Evolutionary conservation across 495 filamentous ascomycete species (phyloP), one percentile per base, ranked within the genome.

Genomic region (Bathelium albidoporum): DNA sequence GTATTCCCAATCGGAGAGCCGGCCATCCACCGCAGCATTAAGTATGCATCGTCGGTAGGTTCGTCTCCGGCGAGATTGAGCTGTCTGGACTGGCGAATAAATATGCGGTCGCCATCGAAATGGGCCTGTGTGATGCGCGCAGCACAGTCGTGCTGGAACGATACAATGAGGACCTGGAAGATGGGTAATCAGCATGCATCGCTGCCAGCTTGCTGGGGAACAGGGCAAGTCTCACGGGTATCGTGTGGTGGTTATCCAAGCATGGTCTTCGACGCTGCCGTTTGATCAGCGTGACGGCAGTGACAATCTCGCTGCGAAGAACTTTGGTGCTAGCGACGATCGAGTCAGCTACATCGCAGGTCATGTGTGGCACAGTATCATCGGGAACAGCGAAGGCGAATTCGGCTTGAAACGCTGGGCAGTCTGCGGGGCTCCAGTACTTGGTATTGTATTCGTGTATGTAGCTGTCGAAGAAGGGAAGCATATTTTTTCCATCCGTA

Each of bases 91-190:
- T 49, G 44, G 44, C 44, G 44, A 20, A 49, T 49, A 20, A 49
- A 49, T 10, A 49, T 20, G 44, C 18, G 44, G 44, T 49, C 22
- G 44, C 44, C 44, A n/a, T 49, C 9, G 44, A 49, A 49, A 20
- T 49, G 44, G 11, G n/a, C 44, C n/a, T 49, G 44, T 20, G 18
- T 49, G 18, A 49, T 49, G 3, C 3, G 7, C 5, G 44, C 44
- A 49, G 44, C 44, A n/a, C 44, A 49, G 44, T 49, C 18, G 44
- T 49, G 44, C 44, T 49, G 44, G n/a, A 49, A 49, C 12, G 44
- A 16, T 10, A 49, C n/a, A 4, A 49, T 20, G 3, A 49, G 44
- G 44, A 49, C 44, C 44, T 49, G 44, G 44, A 20, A 49, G 5
- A 9, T n/a, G 44, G 22, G 7, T 49, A 9, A 20, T 3, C 7